A percentile compares a stretch with the other conserved stretches of the same genome.
phyloP scores from a whole-genome alignment of 1,139 yeast genomes.

The Candida labiduridarum region DNA sequence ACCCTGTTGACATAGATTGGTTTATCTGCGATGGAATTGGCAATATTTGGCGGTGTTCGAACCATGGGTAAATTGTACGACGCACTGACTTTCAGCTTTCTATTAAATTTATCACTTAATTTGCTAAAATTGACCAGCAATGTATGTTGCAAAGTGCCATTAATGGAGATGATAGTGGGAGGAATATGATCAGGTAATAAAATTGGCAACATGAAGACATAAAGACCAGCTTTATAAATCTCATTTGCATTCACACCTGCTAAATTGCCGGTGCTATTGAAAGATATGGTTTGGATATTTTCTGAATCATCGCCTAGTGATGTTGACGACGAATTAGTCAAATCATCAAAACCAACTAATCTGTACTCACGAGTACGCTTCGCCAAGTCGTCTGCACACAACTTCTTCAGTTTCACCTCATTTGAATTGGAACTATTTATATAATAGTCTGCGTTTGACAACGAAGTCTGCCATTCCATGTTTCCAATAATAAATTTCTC shows the following conservation, averaged over 20 bases:
- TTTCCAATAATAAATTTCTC: conserved; percentile 55
- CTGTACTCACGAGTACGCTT: conserved; percentile 39
- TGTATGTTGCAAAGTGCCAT: conserved; percentile 46
- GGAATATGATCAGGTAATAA: conserved; percentile 73
- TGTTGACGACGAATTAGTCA: not conserved
- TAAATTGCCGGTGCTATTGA: not conserved
- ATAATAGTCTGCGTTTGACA: conserved; percentile 50
- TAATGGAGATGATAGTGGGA: conserved; percentile 64
- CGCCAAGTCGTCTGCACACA: conserved; percentile 39
- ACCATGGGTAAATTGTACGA: conserved; percentile 54
- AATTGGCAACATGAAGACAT: conserved; percentile 74
- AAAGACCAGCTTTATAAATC: conserved; percentile 68
- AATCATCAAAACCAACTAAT: conserved; percentile 22
- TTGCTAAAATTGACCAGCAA: conserved; percentile 34
- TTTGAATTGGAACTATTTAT: conserved; percentile 41
- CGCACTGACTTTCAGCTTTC: conserved; percentile 33
- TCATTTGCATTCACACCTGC: conserved; percentile 5
- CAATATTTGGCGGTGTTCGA: conserved; percentile 80
- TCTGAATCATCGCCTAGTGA: conserved; percentile 3
- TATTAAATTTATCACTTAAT: conserved; percentile 38
- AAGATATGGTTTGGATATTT: not conserved
- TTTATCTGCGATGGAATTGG: conserved; percentile 71
- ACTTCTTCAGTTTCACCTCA: conserved; percentile 30
- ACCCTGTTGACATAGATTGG: conserved; percentile 81
- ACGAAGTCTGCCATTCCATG: conserved; percentile 48